These are phyloP conservation scores for Balakata baccata DNA, from an alignment of 345 rosid genomes.

Conservation along the genomic window DNA sequence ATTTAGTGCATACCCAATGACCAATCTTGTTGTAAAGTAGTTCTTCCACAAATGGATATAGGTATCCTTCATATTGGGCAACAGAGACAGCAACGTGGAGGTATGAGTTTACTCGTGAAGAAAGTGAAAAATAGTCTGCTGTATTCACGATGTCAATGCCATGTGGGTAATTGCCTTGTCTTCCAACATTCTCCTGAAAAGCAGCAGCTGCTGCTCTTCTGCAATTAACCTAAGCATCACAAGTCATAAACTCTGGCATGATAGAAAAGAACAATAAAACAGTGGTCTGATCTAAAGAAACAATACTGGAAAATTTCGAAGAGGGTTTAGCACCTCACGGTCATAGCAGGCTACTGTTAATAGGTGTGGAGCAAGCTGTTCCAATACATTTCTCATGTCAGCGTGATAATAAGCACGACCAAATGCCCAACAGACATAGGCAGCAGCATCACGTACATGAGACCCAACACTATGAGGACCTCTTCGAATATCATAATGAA, in stretches of 20 bases:
- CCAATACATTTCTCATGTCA: conserved; percentile 83
- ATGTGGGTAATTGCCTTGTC: conserved; percentile 95
- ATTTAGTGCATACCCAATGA: conserved; percentile 82
- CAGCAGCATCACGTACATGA: conserved; percentile 99
- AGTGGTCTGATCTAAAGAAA: conserved; percentile 13
- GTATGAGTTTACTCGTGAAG: conserved; percentile 79
- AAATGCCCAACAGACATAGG: conserved; percentile 99
- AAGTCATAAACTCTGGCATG: conserved; percentile 17
- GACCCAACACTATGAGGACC: conserved; percentile 99
- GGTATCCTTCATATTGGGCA: conserved; percentile 80
- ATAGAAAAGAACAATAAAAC: conserved; percentile 2
- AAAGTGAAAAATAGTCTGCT: conserved; percentile 96
- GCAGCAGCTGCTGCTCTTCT: conserved; percentile 99
- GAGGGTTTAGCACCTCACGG: conserved; percentile 64
- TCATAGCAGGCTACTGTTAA: conserved; percentile 87
- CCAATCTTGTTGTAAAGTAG: conserved; percentile 73
- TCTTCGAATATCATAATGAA: conserved; percentile 94
- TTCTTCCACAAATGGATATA: conserved; percentile 86
- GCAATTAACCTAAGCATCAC: conserved; percentile 76
- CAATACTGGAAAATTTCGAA: conserved; percentile 14
- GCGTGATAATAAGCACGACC: conserved; percentile 85
- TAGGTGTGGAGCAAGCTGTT: conserved; percentile 84
- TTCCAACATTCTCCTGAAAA: conserved; percentile 97
- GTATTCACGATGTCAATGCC: conserved; percentile 95
- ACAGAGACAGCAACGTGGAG: conserved; percentile 74